Evolutionary conservation across 306 rosid species (phyloP).

Genomic region (Prunus davidiana): DNA sequence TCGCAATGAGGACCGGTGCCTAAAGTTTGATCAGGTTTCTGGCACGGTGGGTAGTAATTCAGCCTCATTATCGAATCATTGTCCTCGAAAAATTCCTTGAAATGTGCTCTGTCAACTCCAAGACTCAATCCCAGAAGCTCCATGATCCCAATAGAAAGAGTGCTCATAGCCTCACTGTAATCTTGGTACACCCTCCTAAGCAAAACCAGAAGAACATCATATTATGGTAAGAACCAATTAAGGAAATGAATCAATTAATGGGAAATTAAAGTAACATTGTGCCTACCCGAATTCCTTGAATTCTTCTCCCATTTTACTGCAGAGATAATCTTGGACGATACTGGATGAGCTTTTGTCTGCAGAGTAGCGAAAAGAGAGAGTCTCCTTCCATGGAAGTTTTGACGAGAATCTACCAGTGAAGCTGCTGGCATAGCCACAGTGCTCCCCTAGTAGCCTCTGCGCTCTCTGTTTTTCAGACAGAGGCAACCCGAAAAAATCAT

Average conservation of each 20-base stretch:
- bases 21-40: slow-evolving; percentile 73
- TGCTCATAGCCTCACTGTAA: slow-evolving; percentile 84
- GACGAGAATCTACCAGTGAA: slow-evolving; percentile 85
- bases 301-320: slow-evolving; percentile 50
- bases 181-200: slow-evolving; percentile 66
- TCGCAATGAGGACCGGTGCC: slow-evolving; percentile 99
- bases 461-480: slow-evolving; percentile 74
- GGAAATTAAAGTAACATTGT: background rate
- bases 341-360: slow-evolving; percentile 30
- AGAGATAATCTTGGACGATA: slow-evolving; percentile 49
- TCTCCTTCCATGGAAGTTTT: slow-evolving; percentile 95
- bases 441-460: slow-evolving; percentile 75
- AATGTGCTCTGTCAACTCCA: slow-evolving; percentile 53
- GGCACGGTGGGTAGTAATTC: slow-evolving; percentile 92
- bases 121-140: slow-evolving; percentile 88
- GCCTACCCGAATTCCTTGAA: slow-evolving; percentile 64
- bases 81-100: slow-evolving; percentile 69
- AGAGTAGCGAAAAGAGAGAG: slow-evolving; percentile 64
- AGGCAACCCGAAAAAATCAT: slow-evolving; percentile 67
- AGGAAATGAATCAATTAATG: background rate
- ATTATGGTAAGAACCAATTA: background rate
- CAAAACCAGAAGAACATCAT: background rate
- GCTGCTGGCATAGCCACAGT: slow-evolving; percentile 95
- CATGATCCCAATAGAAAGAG: slow-evolving; percentile 88
- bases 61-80: slow-evolving; percentile 89